Evolutionary conservation across 345 rosid genomes (phyloP).

Genomic region (Eucalyptus curtisii): DNA sequence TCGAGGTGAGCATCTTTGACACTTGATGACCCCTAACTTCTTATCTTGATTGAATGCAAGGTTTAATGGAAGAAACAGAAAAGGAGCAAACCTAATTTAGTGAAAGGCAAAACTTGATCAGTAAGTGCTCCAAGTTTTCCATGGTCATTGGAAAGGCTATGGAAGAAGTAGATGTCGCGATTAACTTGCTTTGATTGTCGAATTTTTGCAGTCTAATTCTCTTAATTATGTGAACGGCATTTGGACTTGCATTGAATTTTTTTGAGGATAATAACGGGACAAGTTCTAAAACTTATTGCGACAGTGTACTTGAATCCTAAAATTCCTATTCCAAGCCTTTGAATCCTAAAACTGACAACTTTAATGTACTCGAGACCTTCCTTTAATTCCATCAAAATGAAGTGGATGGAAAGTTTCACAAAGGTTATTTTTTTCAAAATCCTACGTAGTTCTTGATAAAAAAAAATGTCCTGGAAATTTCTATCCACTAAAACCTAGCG

Average conservation of each 20-base stretch:
- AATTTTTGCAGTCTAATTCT: not conserved
- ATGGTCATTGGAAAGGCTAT: not conserved
- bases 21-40: not conserved
- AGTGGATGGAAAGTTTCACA: not conserved
- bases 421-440: not conserved
- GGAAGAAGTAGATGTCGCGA: not conserved
- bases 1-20: not conserved
- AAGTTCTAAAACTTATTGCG: not conserved
- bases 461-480: not conserved
- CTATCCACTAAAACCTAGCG: not conserved
- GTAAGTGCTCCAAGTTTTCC: not conserved
- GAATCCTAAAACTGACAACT: not conserved
- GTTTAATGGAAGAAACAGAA: not conserved
- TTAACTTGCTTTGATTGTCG: not conserved
- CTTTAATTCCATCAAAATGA: not conserved
- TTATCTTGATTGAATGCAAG: not conserved
- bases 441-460: rapidly evolving
- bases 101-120: not conserved
- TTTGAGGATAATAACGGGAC: not conserved
- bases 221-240: not conserved
- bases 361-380: not conserved
- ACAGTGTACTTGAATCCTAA: not conserved
- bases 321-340: not conserved
- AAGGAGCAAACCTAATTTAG: not conserved
- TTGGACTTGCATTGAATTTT: not conserved